Evolutionary conservation across 257 asterid species (phyloP), one percentile per base, ranked within the genome.

Genomic region (Leptodermis oblonga): DNA sequence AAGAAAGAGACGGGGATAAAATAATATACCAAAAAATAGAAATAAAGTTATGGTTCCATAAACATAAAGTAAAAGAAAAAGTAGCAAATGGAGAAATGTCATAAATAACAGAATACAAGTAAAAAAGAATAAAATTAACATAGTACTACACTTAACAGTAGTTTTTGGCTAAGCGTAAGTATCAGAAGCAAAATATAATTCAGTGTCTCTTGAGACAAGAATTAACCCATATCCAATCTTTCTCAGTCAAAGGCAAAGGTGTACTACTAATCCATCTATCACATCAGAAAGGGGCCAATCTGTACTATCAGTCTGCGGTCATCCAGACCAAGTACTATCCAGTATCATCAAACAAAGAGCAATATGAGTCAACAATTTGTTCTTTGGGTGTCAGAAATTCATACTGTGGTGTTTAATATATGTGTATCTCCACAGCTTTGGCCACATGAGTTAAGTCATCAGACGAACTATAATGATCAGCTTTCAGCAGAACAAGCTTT

Each of bases 1-100:
- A 42, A 39, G 48, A 18, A 25, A 53, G 54, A 39, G 51, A 61
- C 45, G 39, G 18, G 31, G 51, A 62, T 62, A 68, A 69, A 52
- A 69, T 51, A 74, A 52, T 45, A 36, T 51, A 30, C 31, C 36
- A 23, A 62, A 10, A 3, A 66, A 26, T 45, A 25, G 18, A 26
- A 46, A 28, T 18, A 43, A 12, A 45, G 14, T 4, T 25, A 61
- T 7, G 39, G 41, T 34, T 46, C 42, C 43, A 66, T 45, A 41
- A 61, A 25, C 59, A 60, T 20, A 43, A 45, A 42, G 1, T 14
- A 23, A 43, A 42, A 14, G 34, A 9, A 31, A 7, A 69, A 41
- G 3, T 13, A 37, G 13, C 36, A 18, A 30, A 41, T 17, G 23
- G 46, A 69, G 62, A 14, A n/a, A n/a, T n/a, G n/a, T n/a, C n/a